Evolutionary conservation across 2,329 filamentous ascomycete species (phyloP).

Genomic region (Sphaerulina musiva): DNA sequence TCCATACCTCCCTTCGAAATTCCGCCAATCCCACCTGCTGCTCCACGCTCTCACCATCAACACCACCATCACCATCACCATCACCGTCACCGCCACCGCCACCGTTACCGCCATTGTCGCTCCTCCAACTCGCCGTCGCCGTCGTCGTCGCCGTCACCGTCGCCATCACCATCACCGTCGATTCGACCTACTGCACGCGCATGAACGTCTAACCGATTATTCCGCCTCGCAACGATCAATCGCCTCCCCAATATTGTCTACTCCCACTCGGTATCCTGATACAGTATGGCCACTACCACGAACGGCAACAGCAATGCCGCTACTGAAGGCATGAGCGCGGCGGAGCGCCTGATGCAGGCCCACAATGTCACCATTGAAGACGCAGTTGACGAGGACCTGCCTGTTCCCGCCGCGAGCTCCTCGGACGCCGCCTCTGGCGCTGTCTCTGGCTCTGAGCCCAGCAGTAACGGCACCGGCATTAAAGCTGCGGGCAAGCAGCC

Average conservation of each 20-base stretch:
- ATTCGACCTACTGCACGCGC: slow-evolving; percentile 13
- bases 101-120: neutral
- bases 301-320: slow-evolving; percentile 20
- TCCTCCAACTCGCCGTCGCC: no score
- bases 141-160: neutral
- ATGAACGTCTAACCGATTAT: slow-evolving; percentile 12
- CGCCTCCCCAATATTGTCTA: slow-evolving; percentile 14
- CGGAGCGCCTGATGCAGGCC: slow-evolving; percentile 49
- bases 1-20: no score
- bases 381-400: slow-evolving; percentile 69
- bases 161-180: neutral
- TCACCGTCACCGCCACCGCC: no score
- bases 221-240: neutral
- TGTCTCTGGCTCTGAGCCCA: slow-evolving; percentile 31
- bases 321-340: slow-evolving; percentile 39
- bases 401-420: slow-evolving; percentile 40
- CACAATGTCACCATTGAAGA: slow-evolving; percentile 69
- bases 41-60: no score
- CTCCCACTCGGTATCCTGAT: slow-evolving; percentile 18
- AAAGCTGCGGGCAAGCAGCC: slow-evolving; percentile 67
- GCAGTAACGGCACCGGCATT: slow-evolving; percentile 46
- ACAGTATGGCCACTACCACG: slow-evolving; percentile 24
- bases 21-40: no score
- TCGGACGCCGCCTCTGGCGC: slow-evolving; percentile 42
- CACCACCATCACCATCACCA: no score